Evolutionary conservation across 345 rosid species (phyloP).

Genomic region (Camelina sativa): DNA sequence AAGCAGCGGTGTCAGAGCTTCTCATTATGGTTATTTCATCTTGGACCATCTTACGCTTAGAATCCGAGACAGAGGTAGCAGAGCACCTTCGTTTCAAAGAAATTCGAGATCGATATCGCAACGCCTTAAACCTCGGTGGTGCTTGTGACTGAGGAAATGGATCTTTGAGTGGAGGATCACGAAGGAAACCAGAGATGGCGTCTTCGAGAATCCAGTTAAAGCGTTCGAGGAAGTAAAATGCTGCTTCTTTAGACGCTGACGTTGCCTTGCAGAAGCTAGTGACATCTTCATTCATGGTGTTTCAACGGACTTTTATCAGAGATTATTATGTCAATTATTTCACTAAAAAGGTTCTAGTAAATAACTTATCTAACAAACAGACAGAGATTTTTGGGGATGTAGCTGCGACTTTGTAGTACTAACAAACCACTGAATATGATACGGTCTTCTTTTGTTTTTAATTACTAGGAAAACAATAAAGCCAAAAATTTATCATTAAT

Average conservation of each 20-base stretch:
- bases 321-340: neutral
- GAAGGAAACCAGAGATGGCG: slow-evolving; percentile 26
- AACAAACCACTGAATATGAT: too few relatives aligned
- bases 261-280: slow-evolving; percentile 17
- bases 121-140: too few relatives aligned
- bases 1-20: neutral
- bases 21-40: slow-evolving; percentile 9
- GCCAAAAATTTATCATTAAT: too few relatives aligned
- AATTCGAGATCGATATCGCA: slow-evolving; percentile 1
- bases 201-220: slow-evolving; percentile 16
- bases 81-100: slow-evolving; percentile 8
- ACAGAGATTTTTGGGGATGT: neutral
- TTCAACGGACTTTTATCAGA: neutral
- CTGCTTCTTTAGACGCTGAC: neutral
- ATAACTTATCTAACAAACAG: slow-evolving; percentile 6
- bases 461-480: too few relatives aligned
- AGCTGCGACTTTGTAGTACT: too few relatives aligned
- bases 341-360: neutral
- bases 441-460: too few relatives aligned
- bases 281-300: neutral
- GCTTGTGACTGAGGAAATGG: neutral
- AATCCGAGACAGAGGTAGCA: neutral
- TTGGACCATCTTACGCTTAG: slow-evolving; percentile 7
- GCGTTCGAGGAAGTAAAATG: slow-evolving; percentile 28
- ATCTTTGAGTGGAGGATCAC: neutral